Base-by-base conservation (phyloP, 148 eudicot genomes). In the Silene uniflora region DNA sequence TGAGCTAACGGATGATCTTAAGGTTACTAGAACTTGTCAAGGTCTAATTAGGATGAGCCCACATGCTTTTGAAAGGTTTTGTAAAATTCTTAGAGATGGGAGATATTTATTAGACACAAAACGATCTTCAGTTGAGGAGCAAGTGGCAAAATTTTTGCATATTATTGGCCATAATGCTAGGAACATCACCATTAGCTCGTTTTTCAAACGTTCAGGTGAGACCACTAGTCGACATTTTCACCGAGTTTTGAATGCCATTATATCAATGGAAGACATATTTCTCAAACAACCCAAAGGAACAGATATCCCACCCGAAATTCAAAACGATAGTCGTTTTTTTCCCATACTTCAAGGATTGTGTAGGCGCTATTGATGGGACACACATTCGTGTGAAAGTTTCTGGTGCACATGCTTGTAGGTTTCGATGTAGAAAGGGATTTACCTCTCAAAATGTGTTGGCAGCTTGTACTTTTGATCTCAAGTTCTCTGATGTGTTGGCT, bases 361-460 rank as follows among this genome's bases (percentile, higher is more conserved):
- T 29, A 29, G 32, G 32, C 4, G 4, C 32, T 29, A 29, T 29
- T 29, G 32, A 44, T 68, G 55, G 72, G 13, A 68, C 72, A 16
- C 72, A 68, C 23, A 68, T 68, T 68, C 72, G 27, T 39, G 72
- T 68, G 10, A 21, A 68, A 3, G 72, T 68, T 68, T 13, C 19
- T 42, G 10, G 55, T 44, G 17, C 27, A 9, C 10, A n/a, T 10
- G 55, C 55, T 42, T 6, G 1, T 42, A 42, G 72, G 21, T 68
- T 44, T 42, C 0, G 8, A 18, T 52, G 29, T 47, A 68, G 72
- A 17, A 68, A 44, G 19, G 27, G 7, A 18, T 44, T 11, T 68
- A 52, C 72, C 7, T 69, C 58, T 16, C 32, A 69, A 21, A 46
- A 69, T 69, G 32, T 11, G 16, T 11, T 69, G 14, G 32, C 3